These are phyloP conservation scores for Monosporozyma aquatica DNA, from an alignment of 805 yeast species.

Conservation along the genomic window DNA sequence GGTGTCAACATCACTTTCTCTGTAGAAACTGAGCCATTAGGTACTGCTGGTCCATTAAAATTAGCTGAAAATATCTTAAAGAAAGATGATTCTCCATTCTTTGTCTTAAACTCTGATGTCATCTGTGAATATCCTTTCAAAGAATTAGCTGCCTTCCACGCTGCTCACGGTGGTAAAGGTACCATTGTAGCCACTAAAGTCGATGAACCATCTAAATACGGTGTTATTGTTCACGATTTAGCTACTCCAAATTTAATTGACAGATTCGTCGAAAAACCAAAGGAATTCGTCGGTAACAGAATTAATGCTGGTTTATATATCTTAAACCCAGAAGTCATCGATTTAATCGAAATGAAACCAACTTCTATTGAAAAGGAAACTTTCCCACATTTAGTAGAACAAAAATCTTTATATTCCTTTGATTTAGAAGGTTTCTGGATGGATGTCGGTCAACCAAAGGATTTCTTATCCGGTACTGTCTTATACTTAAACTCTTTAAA, in stretches of 20 bases:
- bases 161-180: slow-evolving; percentile 93
- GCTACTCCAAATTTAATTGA: slow-evolving; percentile 92
- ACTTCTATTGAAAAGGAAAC: slow-evolving; percentile 99
- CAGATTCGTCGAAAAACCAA: slow-evolving; percentile 98
- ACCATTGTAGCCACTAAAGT: slow-evolving; percentile 99
- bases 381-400: slow-evolving; percentile 91
- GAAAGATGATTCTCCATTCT: slow-evolving; percentile 94
- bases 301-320: slow-evolving; percentile 98
- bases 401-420: slow-evolving; percentile 81
- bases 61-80: slow-evolving; percentile 88
- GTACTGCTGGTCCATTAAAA: slow-evolving; percentile 98
- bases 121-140: slow-evolving; percentile 97
- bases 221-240: slow-evolving; percentile 97
- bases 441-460: slow-evolving; percentile 99
- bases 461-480: slow-evolving; percentile 92
- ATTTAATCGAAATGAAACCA: slow-evolving; percentile 94
- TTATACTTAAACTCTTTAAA: slow-evolving; percentile 80
- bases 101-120: slow-evolving; percentile 95
- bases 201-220: slow-evolving; percentile 98
- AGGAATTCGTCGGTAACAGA: slow-evolving; percentile 98
- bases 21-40: slow-evolving; percentile 98
- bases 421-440: slow-evolving; percentile 99
- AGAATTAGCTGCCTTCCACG: slow-evolving; percentile 88
- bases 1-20: slow-evolving; percentile 94
- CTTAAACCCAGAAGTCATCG: slow-evolving; percentile 94